Evolutionary conservation across 805 yeast genomes (phyloP), one percentile per base, ranked within the genome.

Genomic region (Huiozyma naganishii): DNA sequence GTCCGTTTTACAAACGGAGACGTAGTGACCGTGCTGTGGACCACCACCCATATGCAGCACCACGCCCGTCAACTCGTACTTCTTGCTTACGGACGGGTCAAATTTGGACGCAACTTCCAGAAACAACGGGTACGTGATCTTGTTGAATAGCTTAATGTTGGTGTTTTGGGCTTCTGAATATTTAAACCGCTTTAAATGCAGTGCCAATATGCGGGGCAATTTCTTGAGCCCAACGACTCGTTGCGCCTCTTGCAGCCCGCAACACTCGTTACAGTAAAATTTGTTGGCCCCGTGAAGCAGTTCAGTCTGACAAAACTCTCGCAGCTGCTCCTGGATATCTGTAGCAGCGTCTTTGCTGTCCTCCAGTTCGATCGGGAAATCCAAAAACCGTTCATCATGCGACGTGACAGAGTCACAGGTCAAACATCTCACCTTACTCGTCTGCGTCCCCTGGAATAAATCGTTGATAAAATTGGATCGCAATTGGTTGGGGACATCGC

Each of bases 1-100:
- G 43, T 74, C 79, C 2, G 90, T 81, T 57, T 87, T 88, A 48
- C 92, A 82, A 4, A 92, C 66, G 0, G 95, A 74, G 12, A 92
- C 89, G 61, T 92, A 90, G 59, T 90, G 98, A 0, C 98, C 98
- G 62, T 87, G 95, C 68, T 87, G 88, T 2, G 97, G 97, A 0
- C 97, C 97, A 4, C 95, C 95, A 8, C 98, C 98, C 51, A 92
- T 81, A 56, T 90, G 98, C 7, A 90, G 89, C 13, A 90, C 94
- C 32, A 89, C 80, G 0, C 89, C 86, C 48, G 79, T 80, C 41
- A 90, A 65, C 53, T 87, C 95, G 56, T 88, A 90, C 12, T 80
- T 68, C 53, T 75, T 76, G 17, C 51, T 52, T 17, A 52, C 44
- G 1, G 74, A 69, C 23, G 67, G 64, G 13, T 64, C 66, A 42